phyloP scores from a whole-genome alignment of 768 basidiomycete species.

The Chalciporus piperatus region DNA sequence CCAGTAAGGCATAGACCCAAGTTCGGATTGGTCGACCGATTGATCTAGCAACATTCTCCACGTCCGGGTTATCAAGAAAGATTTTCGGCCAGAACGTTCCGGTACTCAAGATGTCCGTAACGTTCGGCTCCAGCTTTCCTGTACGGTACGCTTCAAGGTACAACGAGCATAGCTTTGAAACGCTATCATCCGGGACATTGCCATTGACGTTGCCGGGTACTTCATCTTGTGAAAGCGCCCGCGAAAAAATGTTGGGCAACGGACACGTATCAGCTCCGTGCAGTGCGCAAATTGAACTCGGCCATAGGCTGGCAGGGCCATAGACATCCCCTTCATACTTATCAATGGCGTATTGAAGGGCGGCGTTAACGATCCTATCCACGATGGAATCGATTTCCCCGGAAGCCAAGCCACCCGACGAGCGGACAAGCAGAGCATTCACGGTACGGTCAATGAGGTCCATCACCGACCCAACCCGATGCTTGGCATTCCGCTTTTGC shows the following conservation, averaged over 20 bases:
- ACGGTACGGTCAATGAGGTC: slow-evolving; percentile 73
- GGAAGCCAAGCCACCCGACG: slow-evolving; percentile 43
- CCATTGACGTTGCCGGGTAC: slow-evolving; percentile 21
- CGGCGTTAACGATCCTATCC: slow-evolving; percentile 68
- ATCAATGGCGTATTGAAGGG: slow-evolving; percentile 76
- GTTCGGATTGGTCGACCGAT: slow-evolving; percentile 60
- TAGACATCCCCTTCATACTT: slow-evolving; percentile 44
- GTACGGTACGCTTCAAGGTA: slow-evolving; percentile 65
- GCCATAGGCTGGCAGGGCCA: slow-evolving; percentile 46
- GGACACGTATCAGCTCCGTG: slow-evolving; percentile 59
- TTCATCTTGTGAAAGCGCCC: slow-evolving; percentile 22
- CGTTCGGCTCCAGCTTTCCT: slow-evolving; percentile 54
- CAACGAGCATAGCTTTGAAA: slow-evolving; percentile 37
- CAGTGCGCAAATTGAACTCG: slow-evolving; percentile 57
- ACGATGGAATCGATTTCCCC: slow-evolving; percentile 66
- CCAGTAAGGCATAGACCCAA: slow-evolving; percentile 68
- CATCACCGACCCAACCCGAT: slow-evolving; percentile 67
- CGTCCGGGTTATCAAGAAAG: slow-evolving; percentile 79
- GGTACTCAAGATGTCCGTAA: slow-evolving; percentile 59
- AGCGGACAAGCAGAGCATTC: slow-evolving; percentile 52
- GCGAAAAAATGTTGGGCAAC: slow-evolving; percentile 51
- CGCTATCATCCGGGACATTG: slow-evolving; percentile 13
- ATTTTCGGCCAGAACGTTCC: slow-evolving; percentile 67
- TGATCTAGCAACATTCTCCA: slow-evolving; percentile 60
- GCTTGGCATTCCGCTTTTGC: slow-evolving; percentile 48